Evolutionary conservation across 2,329 filamentous ascomycete species (phyloP).

Genomic region (Magnaporthales sp.): DNA sequence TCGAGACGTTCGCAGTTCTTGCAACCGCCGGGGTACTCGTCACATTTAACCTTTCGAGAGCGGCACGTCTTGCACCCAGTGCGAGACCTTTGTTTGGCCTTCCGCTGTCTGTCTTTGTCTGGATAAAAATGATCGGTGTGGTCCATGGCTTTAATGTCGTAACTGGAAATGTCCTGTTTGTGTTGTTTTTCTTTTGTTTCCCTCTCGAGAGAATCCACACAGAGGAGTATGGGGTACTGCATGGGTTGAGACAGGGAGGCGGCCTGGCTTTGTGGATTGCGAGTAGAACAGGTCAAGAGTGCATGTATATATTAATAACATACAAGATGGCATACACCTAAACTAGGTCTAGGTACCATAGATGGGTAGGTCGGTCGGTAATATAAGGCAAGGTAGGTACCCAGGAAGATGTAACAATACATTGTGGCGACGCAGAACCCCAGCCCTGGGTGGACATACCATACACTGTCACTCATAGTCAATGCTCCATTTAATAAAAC

Average conservation of each 20-base stretch:
- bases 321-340: neutral
- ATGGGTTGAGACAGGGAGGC: neutral
- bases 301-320: neutral
- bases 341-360: neutral
- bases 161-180: neutral
- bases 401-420: neutral
- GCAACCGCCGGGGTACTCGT: constrained; percentile 9
- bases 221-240: neutral
- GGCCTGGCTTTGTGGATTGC: neutral
- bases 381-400: neutral
- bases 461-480: neutral
- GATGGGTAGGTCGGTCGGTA: neutral
- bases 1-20: constrained; percentile 9
- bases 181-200: neutral
- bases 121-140: neutral
- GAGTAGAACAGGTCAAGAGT: neutral
- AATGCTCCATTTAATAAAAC: neutral
- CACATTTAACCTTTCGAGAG: constrained; percentile 9
- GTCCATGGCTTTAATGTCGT: neutral
- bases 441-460: neutral
- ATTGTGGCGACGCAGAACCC: neutral
- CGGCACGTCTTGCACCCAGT: neutral
- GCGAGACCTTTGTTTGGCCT: neutral
- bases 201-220: neutral
- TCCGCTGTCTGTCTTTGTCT: neutral